phyloP scores from a whole-genome alignment of 805 yeast species.

The Cyberlindnera sargentensis region DNA sequence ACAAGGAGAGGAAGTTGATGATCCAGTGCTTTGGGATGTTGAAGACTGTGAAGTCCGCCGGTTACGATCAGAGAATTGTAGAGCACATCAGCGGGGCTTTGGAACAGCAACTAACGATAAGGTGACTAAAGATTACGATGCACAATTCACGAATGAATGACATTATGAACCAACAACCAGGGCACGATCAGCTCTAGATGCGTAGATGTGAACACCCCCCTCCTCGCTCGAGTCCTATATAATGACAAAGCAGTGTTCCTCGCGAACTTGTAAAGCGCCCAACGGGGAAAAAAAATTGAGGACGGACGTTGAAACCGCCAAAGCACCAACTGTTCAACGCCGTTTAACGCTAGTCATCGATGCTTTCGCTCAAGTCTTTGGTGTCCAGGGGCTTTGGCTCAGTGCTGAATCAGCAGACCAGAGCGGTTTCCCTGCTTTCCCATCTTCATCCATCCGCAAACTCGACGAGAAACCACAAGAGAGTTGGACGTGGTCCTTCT shows the following conservation, averaged over 20 bases:
- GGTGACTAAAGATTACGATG: background rate
- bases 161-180: background rate
- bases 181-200: background rate
- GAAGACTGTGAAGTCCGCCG: constrained; percentile 43
- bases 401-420: constrained; percentile 15
- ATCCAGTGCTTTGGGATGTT: constrained; percentile 59
- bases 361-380: too few relatives aligned
- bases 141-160: background rate
- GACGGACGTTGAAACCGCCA: too few relatives aligned
- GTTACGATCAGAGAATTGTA: constrained; percentile 51
- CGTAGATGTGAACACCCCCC: too few relatives aligned
- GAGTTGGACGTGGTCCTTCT: constrained; percentile 96
- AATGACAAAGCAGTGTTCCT: too few relatives aligned
- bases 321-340: too few relatives aligned
- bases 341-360: too few relatives aligned
- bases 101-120: constrained; percentile 7
- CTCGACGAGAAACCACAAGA: constrained; percentile 52
- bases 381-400: background rate
- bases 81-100: constrained; percentile 30
- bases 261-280: too few relatives aligned
- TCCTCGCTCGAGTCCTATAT: too few relatives aligned
- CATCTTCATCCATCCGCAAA: constrained; percentile 52
- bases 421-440: constrained; percentile 44
- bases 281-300: too few relatives aligned
- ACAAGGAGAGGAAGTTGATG: constrained; percentile 31